Evolutionary conservation across 306 rosid species (phyloP), one percentile per base, ranked within the genome.

Genomic region (Dalbergia cochinchinensis): DNA sequence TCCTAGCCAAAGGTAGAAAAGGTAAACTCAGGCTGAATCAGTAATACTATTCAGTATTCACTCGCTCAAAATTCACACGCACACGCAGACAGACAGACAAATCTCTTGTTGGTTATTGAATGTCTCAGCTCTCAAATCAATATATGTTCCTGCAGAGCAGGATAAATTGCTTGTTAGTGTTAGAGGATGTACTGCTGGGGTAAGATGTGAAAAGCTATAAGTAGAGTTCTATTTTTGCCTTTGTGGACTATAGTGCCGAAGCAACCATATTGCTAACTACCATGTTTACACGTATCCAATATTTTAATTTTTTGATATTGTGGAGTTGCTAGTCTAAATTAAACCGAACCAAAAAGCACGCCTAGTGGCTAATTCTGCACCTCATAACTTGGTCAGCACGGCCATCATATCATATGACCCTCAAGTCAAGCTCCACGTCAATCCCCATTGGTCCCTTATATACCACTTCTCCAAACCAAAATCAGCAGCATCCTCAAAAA

Each of bases 331-430:
- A 7, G 50, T 63, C 71, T 42, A 34, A 44, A 71, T 39, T 44
- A 70, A 80, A 88, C 76, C 81, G 14, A 78, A 80, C 65, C 80
- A 85, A 39, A 53, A 83, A 69, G 34, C 50, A 58, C 54, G 51
- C 59, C 57, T 44, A n/a, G 39, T 79, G 77, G 70, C 50, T 18
- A 78, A 69, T 71, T 33, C 73, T 26, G 18, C 41, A 70, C 82
- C 87, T 67, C 73, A 73, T 13, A 82, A 62, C 48, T 81, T 77
- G 55, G 86, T 88, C 89, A 83, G 54, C 83, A 8, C 8, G 42
- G 18, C 39, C 78, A 85, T 87, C 79, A 85, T 77, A 85, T 87
- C 73, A 85, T 77, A 62, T 2, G 34, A 63, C n/a, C 26, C 57
- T 45, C 18, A 83, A 45, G 44, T 73, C 78, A 50, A 74, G 39